These are phyloP conservation scores for Ceratocystis ficicola DNA, from an alignment of 2,329 filamentous ascomycete species.

Conservation along the genomic window DNA sequence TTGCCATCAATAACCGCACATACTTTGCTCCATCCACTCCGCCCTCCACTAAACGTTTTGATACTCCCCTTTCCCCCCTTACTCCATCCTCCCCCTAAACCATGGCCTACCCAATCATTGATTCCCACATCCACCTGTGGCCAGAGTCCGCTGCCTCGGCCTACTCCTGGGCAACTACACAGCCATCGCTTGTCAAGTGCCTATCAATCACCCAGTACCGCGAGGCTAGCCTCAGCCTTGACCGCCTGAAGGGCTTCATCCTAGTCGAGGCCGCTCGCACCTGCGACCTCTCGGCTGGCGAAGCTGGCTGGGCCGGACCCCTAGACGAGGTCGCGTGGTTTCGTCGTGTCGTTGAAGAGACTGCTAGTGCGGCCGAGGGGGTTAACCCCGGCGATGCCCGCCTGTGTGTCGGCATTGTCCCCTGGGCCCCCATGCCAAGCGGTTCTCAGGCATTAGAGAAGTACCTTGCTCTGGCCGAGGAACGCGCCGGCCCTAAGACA, in stretches of 20 bases:
- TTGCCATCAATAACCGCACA: too few species aligned
- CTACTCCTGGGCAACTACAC: constrained; percentile 56
- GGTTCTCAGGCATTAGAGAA: constrained; percentile 45
- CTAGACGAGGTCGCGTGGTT: constrained; percentile 62
- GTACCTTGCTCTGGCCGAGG: constrained; percentile 53
- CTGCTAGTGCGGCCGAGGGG: constrained; percentile 45
- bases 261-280: constrained; percentile 74
- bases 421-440: constrained; percentile 74
- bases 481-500: constrained; percentile 46
- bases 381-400: constrained; percentile 38
- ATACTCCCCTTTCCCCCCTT: background rate
- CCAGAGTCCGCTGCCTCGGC: constrained; percentile 52
- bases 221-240: constrained; percentile 33
- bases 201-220: constrained; percentile 55
- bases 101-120: constrained; percentile 53
- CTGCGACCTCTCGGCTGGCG: constrained; percentile 41
- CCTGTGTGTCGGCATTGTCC: constrained; percentile 57
- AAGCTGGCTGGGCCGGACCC: constrained; percentile 49
- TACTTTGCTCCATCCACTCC: too few species aligned
- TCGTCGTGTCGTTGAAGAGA: constrained; percentile 51
- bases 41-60: too few species aligned
- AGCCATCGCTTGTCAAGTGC: constrained; percentile 48
- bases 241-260: constrained; percentile 54
- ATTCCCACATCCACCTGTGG: constrained; percentile 87
- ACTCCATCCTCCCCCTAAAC: constrained; percentile 15